These are phyloP conservation scores for Biscogniauxia sp. DNA, from an alignment of 2,329 filamentous ascomycete species.

Conservation along the genomic window DNA sequence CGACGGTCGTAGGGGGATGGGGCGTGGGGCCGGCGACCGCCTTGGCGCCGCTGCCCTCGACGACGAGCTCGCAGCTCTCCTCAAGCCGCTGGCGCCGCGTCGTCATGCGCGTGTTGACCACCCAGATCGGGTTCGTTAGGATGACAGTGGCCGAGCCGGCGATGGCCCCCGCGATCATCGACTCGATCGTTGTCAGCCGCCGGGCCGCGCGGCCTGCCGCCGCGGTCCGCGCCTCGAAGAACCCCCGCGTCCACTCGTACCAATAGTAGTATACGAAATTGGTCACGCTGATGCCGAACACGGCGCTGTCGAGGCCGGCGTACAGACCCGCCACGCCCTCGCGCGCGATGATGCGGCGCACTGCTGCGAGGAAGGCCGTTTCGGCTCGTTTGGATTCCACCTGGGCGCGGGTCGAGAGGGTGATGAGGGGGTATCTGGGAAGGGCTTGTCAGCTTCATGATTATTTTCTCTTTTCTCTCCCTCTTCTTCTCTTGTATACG, in stretches of 20 bases:
- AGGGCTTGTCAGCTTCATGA: slow-evolving; percentile 1
- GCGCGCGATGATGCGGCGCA: slow-evolving; percentile 82
- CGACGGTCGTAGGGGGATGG: slow-evolving; percentile 70
- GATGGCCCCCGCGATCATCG: slow-evolving; percentile 91
- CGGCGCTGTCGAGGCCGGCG: slow-evolving; percentile 85
- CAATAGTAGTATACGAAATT: slow-evolving; percentile 99
- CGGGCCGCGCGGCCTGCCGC: slow-evolving; percentile 70
- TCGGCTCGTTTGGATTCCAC: slow-evolving; percentile 94
- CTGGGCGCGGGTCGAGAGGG: slow-evolving; percentile 93
- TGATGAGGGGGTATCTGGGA: slow-evolving; percentile 87
- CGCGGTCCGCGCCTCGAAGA: slow-evolving; percentile 76
- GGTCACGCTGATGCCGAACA: slow-evolving; percentile 97
- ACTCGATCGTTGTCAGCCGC: slow-evolving; percentile 87
- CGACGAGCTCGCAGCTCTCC: slow-evolving; percentile 35
- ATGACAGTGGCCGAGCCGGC: slow-evolving; percentile 93
- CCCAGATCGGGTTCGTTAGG: slow-evolving; percentile 98
- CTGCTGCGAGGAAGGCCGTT: slow-evolving; percentile 77
- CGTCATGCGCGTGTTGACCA: slow-evolving; percentile 97
- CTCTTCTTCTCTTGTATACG: background rate
- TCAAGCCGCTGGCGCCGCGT: slow-evolving; percentile 65
- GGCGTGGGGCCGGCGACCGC: slow-evolving; percentile 4
- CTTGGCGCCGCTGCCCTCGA: slow-evolving; percentile 39
- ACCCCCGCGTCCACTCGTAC: slow-evolving; percentile 94
- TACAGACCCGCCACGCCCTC: slow-evolving; percentile 90
- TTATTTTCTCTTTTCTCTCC: background rate